phyloP scores from a whole-genome alignment of 768 basidiomycete genomes.

The Podaxis sp. region DNA sequence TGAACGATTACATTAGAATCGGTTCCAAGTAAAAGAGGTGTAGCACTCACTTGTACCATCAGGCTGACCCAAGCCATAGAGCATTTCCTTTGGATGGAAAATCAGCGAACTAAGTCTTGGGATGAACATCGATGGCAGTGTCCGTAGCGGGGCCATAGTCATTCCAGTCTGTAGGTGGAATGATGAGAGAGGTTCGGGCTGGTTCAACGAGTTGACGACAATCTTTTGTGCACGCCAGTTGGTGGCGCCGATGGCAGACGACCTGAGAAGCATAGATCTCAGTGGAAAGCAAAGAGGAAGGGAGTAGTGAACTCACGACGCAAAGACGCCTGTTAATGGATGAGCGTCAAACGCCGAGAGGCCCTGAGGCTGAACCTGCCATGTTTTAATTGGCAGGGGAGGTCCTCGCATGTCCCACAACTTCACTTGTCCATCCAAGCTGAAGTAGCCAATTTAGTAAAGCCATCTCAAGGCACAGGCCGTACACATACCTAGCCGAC shows the following conservation, averaged over 20 bases:
- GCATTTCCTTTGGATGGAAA: conserved; percentile 79
- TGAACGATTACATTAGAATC: conserved; percentile 1
- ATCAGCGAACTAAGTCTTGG: conserved; percentile 51
- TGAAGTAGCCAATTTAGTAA: conserved; percentile 28
- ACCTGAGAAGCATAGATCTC: conserved; percentile 27
- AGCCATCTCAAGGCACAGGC: neutral
- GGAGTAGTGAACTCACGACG: conserved; percentile 57
- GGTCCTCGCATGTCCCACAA: conserved; percentile 84
- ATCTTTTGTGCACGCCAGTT: conserved; percentile 61
- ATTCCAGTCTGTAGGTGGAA: conserved; percentile 47
- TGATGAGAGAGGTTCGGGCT: conserved; percentile 32
- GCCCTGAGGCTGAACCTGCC: conserved; percentile 69
- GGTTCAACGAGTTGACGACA: conserved; percentile 49
- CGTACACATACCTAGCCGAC: conserved; percentile 68
- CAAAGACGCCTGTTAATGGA: conserved; percentile 78
- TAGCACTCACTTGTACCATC: conserved; percentile 32
- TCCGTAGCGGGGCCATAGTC: conserved; percentile 40
- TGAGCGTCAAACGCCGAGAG: conserved; percentile 89
- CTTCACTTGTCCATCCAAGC: conserved; percentile 86
- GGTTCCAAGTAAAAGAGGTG: neutral
- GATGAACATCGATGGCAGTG: conserved; percentile 44
- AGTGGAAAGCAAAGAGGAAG: neutral
- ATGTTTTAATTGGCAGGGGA: conserved; percentile 57
- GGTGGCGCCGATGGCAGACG: conserved; percentile 48
- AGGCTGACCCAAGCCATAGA: conserved; percentile 60